A percentile compares a stretch with the other conserved stretches of the same genome.
Conservation (phyloP, 108 stramenopile genomes). For the Asterionellopsis glacialis region DNA sequence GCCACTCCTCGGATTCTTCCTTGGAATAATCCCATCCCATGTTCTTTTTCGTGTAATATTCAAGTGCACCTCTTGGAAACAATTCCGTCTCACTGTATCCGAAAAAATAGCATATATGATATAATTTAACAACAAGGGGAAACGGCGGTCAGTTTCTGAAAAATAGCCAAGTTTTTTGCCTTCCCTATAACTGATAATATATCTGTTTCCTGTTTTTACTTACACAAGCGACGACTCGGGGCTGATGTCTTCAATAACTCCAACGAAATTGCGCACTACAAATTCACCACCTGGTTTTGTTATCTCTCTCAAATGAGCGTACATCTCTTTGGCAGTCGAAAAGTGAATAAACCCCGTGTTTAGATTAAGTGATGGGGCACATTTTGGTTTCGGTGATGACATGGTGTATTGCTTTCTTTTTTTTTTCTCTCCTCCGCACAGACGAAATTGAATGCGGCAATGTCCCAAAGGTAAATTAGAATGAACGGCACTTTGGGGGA, state of each 20-base stretch:
- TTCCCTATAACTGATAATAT: too few relatives aligned
- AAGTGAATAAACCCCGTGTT: slow-evolving; percentile 43
- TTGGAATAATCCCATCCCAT: slow-evolving; percentile 46
- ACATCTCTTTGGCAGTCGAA: slow-evolving; percentile 35
- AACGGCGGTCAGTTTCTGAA: too few relatives aligned
- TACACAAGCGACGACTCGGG: slow-evolving; percentile 28
- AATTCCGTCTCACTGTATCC: slow-evolving; percentile 35
- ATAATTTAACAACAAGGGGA: too few relatives aligned
- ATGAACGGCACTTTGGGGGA: too few relatives aligned
- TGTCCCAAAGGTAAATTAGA: too few relatives aligned
- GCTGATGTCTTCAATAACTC: slow-evolving; percentile 48
- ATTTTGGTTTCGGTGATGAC: too few relatives aligned
- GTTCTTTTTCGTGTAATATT: slow-evolving; percentile 52
- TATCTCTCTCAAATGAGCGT: slow-evolving; percentile 31
- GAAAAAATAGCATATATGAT: background rate
- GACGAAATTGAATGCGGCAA: too few relatives aligned
- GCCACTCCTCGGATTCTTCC: slow-evolving; percentile 41
- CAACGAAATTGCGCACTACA: slow-evolving; percentile 52
- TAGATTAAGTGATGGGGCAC: slow-evolving; percentile 14
- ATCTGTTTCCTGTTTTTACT: slow-evolving; percentile 1
- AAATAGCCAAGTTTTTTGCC: too few relatives aligned
- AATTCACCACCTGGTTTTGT: slow-evolving; percentile 49
- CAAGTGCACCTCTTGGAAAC: slow-evolving; percentile 49
- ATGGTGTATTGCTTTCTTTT: too few relatives aligned
- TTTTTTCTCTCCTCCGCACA: too few relatives aligned